Conservation (phyloP, 352 stramenopile species). For the Globisporangium yorkense region DNA sequence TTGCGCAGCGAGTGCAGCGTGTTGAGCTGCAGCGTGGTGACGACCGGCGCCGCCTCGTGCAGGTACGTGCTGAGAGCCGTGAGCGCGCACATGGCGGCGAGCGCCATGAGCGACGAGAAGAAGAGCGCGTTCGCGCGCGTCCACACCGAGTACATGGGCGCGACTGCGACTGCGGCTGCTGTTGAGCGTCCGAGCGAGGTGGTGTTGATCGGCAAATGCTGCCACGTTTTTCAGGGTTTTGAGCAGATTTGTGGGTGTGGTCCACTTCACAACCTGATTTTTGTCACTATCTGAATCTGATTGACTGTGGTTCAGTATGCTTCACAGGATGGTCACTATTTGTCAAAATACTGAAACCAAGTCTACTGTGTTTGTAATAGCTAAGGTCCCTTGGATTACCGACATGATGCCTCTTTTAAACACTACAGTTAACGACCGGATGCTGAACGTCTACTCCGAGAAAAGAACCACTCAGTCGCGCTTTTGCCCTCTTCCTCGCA, state of each 20-base stretch:
- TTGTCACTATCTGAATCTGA: not conserved
- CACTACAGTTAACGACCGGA: too few species aligned
- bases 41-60: constrained; percentile 49
- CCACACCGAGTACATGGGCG: constrained; percentile 82
- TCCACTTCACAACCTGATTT: not conserved
- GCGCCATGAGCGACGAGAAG: constrained; percentile 72
- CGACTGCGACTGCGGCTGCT: not conserved
- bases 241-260: not conserved
- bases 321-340: too few species aligned
- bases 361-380: too few species aligned
- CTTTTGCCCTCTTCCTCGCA: not conserved
- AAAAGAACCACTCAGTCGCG: not conserved
- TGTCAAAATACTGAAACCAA: too few species aligned
- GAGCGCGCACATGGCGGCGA: constrained; percentile 68
- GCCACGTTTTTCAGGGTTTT: not conserved
- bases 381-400: not conserved
- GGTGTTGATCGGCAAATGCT: not conserved
- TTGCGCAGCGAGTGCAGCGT: constrained; percentile 77
- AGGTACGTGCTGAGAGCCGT: constrained; percentile 69
- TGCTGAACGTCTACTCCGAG: too few species aligned
- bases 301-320: not conserved
- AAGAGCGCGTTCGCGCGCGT: constrained; percentile 81
- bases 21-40: constrained; percentile 54
- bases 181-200: not conserved
- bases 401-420: not conserved